A percentile compares a stretch with the other conserved stretches of the same genome.
Evolutionary conservation across 805 yeast genomes (phyloP).

Genomic region (Monosporozyma aerobia): DNA sequence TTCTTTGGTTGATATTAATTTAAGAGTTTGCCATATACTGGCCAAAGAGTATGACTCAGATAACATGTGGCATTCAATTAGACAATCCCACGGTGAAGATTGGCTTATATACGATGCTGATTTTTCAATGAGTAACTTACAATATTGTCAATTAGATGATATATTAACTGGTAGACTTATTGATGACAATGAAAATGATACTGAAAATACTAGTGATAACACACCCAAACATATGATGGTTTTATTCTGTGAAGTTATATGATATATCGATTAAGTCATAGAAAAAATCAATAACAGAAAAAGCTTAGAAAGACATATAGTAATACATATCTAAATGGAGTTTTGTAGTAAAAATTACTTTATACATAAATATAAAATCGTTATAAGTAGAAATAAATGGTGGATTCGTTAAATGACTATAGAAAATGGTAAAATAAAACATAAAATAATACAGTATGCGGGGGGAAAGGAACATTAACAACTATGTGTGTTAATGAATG

Average conservation of each 20-base stretch:
- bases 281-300: not conserved
- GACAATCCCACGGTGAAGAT: conserved; percentile 29
- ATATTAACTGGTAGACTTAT: conserved; percentile 9
- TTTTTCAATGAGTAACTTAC: conserved; percentile 31
- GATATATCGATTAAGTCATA: not conserved
- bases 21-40: conserved; percentile 2
- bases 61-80: conserved; percentile 20
- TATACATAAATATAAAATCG: not conserved
- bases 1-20: not conserved
- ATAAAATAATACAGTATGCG: not conserved
- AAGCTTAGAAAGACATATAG: not conserved
- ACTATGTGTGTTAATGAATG: not conserved
- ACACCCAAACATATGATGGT: conserved; percentile 21
- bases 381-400: not conserved
- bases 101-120: conserved; percentile 35
- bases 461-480: not conserved
- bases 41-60: conserved; percentile 1
- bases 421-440: not conserved
- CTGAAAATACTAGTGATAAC: conserved; percentile 5
- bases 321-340: not conserved
- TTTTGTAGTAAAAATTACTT: not conserved
- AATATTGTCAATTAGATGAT: conserved; percentile 29
- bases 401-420: not conserved
- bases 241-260: conserved; percentile 23
- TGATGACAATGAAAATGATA: conserved; percentile 3